Conservation (phyloP, 192 early-diverging fungal species). For the Backusella mclennaniae region DNA sequence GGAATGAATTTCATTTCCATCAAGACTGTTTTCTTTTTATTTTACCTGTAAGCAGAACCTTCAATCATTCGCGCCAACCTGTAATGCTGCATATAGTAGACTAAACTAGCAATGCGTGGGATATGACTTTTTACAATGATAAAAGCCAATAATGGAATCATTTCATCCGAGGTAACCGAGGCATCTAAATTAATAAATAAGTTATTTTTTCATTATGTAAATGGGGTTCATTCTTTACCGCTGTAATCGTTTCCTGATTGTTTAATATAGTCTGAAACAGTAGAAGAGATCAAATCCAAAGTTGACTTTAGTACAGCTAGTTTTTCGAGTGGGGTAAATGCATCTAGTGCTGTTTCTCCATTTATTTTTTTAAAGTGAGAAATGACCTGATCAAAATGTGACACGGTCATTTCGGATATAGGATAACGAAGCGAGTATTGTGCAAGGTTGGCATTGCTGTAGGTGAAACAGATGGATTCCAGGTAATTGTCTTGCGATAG, state of each 20-base stretch:
- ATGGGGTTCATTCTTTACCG: neutral
- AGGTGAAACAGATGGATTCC: constrained; percentile 35
- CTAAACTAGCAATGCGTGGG: constrained; percentile 40
- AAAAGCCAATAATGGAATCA: constrained; percentile 54
- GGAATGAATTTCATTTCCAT: neutral
- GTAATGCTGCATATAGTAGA: constrained; percentile 53
- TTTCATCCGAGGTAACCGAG: constrained; percentile 54
- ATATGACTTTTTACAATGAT: constrained; percentile 47
- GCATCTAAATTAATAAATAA: constrained; percentile 3
- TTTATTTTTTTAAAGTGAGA: constrained; percentile 25
- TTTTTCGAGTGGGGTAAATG: constrained; percentile 54
- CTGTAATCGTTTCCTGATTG: constrained; percentile 8
- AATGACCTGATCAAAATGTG: constrained; percentile 33
- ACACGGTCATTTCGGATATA: constrained; percentile 34
- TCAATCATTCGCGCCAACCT: constrained; percentile 43
- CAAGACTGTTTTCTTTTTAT: no score
- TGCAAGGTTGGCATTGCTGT: constrained; percentile 35
- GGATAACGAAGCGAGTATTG: constrained; percentile 41
- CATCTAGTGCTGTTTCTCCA: constrained; percentile 6
- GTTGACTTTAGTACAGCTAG: constrained; percentile 42
- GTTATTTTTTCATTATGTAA: neutral
- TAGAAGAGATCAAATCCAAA: constrained; percentile 42
- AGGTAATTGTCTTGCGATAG: constrained; percentile 41
- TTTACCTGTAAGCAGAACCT: constrained; percentile 43
- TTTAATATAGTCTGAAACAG: constrained; percentile 42